These are phyloP conservation scores for Mortierella sp. DNA, from an alignment of 371 early-diverging fungal species.

Conservation along the genomic window DNA sequence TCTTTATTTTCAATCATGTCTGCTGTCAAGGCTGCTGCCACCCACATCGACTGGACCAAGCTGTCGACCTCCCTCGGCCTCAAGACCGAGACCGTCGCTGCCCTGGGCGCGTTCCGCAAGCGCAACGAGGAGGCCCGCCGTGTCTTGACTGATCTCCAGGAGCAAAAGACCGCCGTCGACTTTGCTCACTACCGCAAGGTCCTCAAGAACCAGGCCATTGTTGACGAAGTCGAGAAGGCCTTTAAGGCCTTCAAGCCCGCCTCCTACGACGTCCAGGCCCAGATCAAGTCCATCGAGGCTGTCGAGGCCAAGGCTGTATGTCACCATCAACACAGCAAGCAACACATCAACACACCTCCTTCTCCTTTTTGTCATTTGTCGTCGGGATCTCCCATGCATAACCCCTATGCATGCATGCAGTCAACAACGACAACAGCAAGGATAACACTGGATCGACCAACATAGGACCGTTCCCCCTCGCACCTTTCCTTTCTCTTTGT, in stretches of 20 bases:
- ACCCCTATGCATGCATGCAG: background rate
- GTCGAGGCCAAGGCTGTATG: slow-evolving; percentile 93
- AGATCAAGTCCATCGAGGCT: slow-evolving; percentile 88
- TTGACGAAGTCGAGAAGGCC: slow-evolving; percentile 91
- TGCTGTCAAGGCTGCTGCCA: slow-evolving; percentile 68
- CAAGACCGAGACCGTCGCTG: slow-evolving; percentile 89
- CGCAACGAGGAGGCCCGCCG: slow-evolving; percentile 94
- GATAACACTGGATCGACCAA: background rate
- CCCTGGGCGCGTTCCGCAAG: slow-evolving; percentile 94
- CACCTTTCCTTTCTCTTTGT: background rate
- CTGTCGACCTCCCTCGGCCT: slow-evolving; percentile 85
- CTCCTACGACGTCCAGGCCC: slow-evolving; percentile 87
- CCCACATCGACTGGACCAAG: slow-evolving; percentile 90
- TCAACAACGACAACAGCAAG: background rate
- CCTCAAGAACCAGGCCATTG: slow-evolving; percentile 91
- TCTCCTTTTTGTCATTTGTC: background rate
- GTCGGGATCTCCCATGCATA: background rate
- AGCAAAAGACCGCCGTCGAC: slow-evolving; percentile 86
- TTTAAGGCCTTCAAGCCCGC: slow-evolving; percentile 86
- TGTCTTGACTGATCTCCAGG: slow-evolving; percentile 83
- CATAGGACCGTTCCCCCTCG: background rate
- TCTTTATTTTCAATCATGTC: slow-evolving; percentile 59
- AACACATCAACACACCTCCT: too few relatives aligned
- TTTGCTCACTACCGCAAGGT: slow-evolving; percentile 89
- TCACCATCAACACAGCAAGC: too few relatives aligned